Evolutionary conservation across 768 basidiomycete genomes (phyloP), one percentile per base, ranked within the genome.

Genomic region (Collybia mongolica): DNA sequence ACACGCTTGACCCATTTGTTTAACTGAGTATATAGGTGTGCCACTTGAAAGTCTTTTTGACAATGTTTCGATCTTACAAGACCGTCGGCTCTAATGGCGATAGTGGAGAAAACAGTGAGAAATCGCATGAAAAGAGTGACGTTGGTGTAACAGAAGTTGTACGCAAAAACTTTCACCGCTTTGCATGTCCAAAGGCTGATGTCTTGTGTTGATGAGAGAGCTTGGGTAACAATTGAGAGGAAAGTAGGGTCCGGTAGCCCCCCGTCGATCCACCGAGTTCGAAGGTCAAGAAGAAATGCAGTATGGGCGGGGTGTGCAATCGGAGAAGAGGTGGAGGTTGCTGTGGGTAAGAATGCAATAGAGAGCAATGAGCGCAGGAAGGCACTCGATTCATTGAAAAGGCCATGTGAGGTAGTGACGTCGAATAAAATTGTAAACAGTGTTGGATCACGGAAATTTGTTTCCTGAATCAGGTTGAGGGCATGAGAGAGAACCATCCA

Each of bases 401-500:
- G 68, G 23, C 66, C 59, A 51, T 74, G 69, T n/a, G 69, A 57
- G 9, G 82, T 60, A 32, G 75, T 71, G n/a, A 79, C 61, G n/a
- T 82, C 76, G 1, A 85, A 70, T 1, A 86, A 70, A 28, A 69
- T 60, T 41, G 64, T 70, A 23, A 81, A 59, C 11, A 86, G 70
- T 5, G 79, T 77, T 24, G 75, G 73, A 53, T 81, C 70, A 42
- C 66, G 72, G 4, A 73, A 67, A 50, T 76, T 81, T 3, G 65
- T 63, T 19, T 65, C 64, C 36, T 84, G 60, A 12, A 81, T 68
- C 23, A 82, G 60, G 19, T 68, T 70, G 6, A 84, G 60, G 7
- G 82, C 77, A 58, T 86, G 81, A 0, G 81, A 73, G 3, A 79
- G 58, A 17, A 84, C 55, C 17, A 77, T 68, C 58, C 68, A 75